Conservation (phyloP, 2,329 filamentous ascomycete species). For the Periglandula ipomoeae region DNA sequence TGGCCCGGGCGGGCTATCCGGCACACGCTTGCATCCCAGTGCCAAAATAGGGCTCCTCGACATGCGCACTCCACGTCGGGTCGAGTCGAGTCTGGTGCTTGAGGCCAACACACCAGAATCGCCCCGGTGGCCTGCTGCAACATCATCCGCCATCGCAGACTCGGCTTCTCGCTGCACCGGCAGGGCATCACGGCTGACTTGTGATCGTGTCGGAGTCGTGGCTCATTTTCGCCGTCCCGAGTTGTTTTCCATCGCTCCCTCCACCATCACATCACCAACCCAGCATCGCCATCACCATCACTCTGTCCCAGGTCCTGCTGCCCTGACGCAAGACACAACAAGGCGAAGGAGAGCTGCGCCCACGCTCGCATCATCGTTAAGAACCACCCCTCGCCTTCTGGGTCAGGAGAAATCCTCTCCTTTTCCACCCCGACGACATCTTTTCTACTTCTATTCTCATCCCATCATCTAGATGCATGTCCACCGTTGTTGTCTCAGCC, state of each 20-base stretch:
- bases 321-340: neutral
- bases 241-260: neutral
- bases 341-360: neutral
- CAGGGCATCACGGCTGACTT: constrained; percentile 5
- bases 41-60: constrained; percentile 1
- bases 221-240: constrained; percentile 1
- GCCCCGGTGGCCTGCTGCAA: constrained; percentile 11
- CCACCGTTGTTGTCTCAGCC: too few relatives aligned
- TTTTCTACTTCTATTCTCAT: neutral
- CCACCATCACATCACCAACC: neutral
- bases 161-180: constrained; percentile 10
- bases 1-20: constrained; percentile 1
- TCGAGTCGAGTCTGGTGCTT: too few relatives aligned
- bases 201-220: constrained; percentile 2
- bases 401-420: neutral
- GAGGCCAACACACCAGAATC: constrained; percentile 5
- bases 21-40: neutral
- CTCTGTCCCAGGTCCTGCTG: neutral
- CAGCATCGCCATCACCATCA: constrained; percentile 8
- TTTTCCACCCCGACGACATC: constrained; percentile 2
- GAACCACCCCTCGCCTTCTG: neutral
- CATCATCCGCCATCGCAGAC: constrained; percentile 13
- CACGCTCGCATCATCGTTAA: neutral
- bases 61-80: too few relatives aligned
- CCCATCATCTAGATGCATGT: neutral